These are phyloP conservation scores for Agaricus subrufescens DNA, from an alignment of 768 basidiomycete species.

Conservation along the genomic window DNA sequence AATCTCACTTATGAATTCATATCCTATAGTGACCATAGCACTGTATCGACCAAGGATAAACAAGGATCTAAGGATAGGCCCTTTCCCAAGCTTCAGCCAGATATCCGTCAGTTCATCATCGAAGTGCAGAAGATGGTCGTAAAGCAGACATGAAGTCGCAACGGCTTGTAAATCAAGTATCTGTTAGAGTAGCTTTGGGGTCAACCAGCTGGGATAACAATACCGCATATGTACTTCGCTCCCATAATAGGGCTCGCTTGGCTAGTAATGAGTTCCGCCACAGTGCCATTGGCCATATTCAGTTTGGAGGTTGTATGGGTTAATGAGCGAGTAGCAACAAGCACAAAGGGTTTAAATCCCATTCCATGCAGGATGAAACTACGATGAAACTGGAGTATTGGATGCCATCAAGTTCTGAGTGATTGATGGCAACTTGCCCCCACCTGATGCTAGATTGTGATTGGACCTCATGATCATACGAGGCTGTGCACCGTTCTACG, in stretches of 20 bases:
- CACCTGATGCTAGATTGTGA: too few species aligned
- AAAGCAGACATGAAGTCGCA: not conserved
- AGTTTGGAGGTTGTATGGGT: not conserved
- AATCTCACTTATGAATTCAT: not conserved
- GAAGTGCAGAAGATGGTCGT: not conserved
- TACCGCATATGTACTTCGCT: not conserved
- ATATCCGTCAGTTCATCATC: slow-evolving; percentile 2
- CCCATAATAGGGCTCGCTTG: not conserved
- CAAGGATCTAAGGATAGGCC: not conserved
- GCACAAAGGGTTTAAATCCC: too few species aligned
- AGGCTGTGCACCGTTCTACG: too few species aligned
- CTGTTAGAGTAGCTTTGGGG: not conserved
- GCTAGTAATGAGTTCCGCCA: not conserved
- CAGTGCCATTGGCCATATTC: not conserved
- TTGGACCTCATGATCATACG: too few species aligned
- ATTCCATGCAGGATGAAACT: too few species aligned
- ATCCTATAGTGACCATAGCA: not conserved
- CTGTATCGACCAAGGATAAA: not conserved
- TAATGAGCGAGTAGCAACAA: too few species aligned
- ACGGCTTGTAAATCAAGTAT: not conserved
- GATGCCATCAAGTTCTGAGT: too few species aligned
- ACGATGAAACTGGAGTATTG: too few species aligned
- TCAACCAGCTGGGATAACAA: not conserved
- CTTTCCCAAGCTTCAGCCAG: not conserved
- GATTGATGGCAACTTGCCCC: too few species aligned